Evolutionary conservation across 306 rosid species (phyloP), one percentile per base, ranked within the genome.

Genomic region (Dryas drummondii): DNA sequence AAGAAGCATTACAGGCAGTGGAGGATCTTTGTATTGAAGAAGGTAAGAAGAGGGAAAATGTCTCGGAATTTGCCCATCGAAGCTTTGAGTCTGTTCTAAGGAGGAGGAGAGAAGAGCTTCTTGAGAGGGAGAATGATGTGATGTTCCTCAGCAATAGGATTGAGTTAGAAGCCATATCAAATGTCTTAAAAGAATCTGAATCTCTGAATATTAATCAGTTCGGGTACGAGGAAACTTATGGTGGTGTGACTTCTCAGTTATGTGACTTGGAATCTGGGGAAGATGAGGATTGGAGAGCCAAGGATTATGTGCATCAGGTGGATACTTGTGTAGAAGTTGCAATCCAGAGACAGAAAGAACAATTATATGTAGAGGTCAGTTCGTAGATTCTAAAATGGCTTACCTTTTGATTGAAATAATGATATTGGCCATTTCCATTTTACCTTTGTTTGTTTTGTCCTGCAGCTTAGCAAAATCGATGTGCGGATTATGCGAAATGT

Each of bases 381-480:
- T 73, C 72, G 52, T 76, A 53, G 68, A 32, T 72, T 80, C 62
- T 71, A 61, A 70, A 64, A 59, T 9, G 26, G 69, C 60, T 15
- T 47, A 42, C 68, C 56, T 71, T 55, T 74, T 62, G 26, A 51
- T 53, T 57, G 32, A 81, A 56, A 60, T 55, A 16, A 32, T 22
- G 75, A 64, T 66, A 68, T 80, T 74, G 76, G 42, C 37, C 60
- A 59, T 66, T 76, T 57, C 71, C 27, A 41, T 63, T 82, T 80
- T 88, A 68, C 88, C 77, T 61, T 49, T 26, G 37, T 74, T 74
- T 70, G 17, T 81, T 81, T 80, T 72, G 9, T 73, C 74, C 42
- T 84, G 87, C 96, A 96, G 99, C 88, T 96, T 74, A 87, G 98
- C 90, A 90, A 88, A 87, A 75, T 87, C 66, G 99, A 96, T 71